Conservation (phyloP, 1,139 yeast genomes). For the Sugiyamaella xylanicola region DNA sequence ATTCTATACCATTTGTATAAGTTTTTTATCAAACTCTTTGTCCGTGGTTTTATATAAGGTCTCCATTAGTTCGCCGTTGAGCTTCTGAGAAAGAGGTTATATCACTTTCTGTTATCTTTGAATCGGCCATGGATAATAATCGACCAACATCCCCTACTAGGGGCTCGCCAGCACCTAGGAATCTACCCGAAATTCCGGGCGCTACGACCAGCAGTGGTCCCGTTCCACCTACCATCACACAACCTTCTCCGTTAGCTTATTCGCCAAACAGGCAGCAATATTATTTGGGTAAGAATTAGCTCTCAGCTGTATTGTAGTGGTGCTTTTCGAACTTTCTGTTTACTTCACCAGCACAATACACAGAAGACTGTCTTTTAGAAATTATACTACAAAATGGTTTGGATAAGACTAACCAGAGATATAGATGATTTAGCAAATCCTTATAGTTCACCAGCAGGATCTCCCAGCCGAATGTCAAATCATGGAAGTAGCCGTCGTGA, state of each 20-base stretch:
- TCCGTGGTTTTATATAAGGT: neutral
- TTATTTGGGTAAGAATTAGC: constrained; percentile 29
- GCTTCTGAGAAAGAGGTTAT: neutral
- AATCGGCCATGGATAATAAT: neutral
- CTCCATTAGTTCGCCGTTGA: neutral
- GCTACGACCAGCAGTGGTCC: neutral
- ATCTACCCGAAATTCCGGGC: constrained; percentile 28
- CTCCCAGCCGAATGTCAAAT: constrained; percentile 21
- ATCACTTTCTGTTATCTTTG: neutral
- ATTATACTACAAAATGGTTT: too few relatives aligned
- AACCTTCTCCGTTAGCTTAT: constrained; percentile 26
- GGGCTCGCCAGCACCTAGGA: constrained; percentile 22
- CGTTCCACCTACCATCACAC: constrained; percentile 9
- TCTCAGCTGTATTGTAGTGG: too few relatives aligned
- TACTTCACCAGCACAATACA: too few relatives aligned
- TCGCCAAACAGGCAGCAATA: constrained; percentile 32
- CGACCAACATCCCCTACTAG: constrained; percentile 11
- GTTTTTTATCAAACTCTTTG: neutral
- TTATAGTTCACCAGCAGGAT: constrained; percentile 22
- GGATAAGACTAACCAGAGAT: constrained; percentile 13
- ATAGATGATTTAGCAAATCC: constrained; percentile 30
- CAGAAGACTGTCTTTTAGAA: too few relatives aligned
- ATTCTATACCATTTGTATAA: neutral
- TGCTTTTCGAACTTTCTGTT: too few relatives aligned
- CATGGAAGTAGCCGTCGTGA: constrained; percentile 23